Conservation (phyloP, 2,329 filamentous ascomycete species). For the Colletotrichum phormii region DNA sequence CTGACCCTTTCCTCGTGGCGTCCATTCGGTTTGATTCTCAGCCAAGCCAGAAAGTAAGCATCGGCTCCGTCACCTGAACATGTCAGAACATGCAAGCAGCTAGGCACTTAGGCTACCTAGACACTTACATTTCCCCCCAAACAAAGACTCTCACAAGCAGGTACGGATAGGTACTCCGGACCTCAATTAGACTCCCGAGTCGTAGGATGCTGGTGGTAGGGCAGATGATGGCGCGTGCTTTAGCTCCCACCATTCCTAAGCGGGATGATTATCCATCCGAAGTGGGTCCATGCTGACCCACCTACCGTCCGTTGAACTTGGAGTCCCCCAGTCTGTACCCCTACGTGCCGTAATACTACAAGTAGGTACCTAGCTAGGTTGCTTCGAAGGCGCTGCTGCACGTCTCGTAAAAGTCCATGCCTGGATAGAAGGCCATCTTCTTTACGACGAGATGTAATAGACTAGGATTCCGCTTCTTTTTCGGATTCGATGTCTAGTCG, state of each 20-base stretch:
- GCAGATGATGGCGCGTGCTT: slow-evolving; percentile 1
- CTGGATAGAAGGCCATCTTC: neutral
- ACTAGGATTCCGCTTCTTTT: neutral
- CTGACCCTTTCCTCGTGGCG: neutral
- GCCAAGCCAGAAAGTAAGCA: neutral
- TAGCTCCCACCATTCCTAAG: slow-evolving; percentile 1
- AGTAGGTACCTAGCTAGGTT: neutral
- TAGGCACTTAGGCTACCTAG: neutral
- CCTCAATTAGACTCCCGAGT: slow-evolving; percentile 8
- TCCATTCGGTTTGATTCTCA: neutral
- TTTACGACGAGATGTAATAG: neutral
- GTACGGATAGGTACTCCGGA: neutral
- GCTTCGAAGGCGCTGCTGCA: neutral
- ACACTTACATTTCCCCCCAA: neutral
- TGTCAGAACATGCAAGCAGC: neutral
- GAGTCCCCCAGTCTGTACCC: neutral
- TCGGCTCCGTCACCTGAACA: neutral
- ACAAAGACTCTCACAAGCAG: neutral
- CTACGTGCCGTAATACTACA: neutral
- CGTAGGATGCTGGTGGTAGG: neutral
- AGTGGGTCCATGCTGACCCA: slow-evolving; percentile 21
- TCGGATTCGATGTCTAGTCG: neutral
- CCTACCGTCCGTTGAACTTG: slow-evolving; percentile 16
- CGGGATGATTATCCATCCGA: slow-evolving; percentile 28
- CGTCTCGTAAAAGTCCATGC: slow-evolving; percentile 12